Base-by-base conservation (phyloP, 2,329 filamentous ascomycete species). In the Helotiales sp. region DNA sequence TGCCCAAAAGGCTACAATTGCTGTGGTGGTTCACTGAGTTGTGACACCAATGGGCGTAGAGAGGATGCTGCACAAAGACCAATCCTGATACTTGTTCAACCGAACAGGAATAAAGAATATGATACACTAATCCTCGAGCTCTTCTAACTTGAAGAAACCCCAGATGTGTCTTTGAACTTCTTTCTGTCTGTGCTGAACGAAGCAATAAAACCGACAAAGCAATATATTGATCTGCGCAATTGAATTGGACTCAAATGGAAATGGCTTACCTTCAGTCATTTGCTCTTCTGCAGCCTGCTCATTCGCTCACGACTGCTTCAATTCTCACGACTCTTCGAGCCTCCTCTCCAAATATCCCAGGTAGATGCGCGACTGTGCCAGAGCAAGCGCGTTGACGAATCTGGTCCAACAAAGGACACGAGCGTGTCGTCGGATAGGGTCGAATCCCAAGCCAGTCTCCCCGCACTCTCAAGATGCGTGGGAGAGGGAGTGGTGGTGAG, bases 261-360 rank as follows among this genome's bases (percentile, higher is more conserved):
- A 46, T 49, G 53, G 57, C 66, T 66, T 62, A 68, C 66, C 66
- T 62, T 68, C 65, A 58, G 58, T 68, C 66, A 68, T 68, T 67
- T 63, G 65, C 63, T 62, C 52, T 48, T 48, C 47, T 46, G 48
- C 17, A n/a, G 12, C 44, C 47, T 38, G 38, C 49, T 55, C 40
- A 52, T 48, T 55, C 48, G 52, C 52, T 52, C 31, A 25, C 52
- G 29, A 47, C 31, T 38, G 47, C 31, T 52, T 52, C 48, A 52
- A 30, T 57, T 56, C 49, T 48, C 52, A 40, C 42, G 44, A 40
- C 30, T 24, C 34, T 38, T 17, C 34, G 50, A 15, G 33, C 19
- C 13, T 50, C 40, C 29, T 24, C 27, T 47, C 48, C 33, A 44
- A 24, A 44, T 44, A 19, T 44, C 40, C 10, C 10, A 3, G 9